A percentile compares a stretch with the other conserved stretches of the same genome.
phyloP scores from a whole-genome alignment of 75 land plant species.

The Cupressus sempervirens region DNA sequence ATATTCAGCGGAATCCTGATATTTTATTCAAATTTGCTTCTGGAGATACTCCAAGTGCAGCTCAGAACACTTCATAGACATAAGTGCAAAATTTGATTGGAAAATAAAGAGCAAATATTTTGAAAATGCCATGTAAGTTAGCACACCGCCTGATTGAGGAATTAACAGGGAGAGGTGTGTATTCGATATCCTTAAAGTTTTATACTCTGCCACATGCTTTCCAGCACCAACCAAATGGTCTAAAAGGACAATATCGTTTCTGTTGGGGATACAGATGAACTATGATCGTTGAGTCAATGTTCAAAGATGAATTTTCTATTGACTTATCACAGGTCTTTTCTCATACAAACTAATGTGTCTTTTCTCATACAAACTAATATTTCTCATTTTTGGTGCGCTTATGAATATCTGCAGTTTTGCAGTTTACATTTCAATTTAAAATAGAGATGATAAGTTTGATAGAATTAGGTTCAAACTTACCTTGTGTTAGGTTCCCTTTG shows the following conservation, averaged over 20 bases:
- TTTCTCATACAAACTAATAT: background rate
- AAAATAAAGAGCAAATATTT: background rate
- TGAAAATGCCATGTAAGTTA: background rate
- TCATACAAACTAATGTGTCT: background rate
- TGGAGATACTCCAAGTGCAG: conserved; percentile 14
- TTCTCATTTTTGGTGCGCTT: background rate
- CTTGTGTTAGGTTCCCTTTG: background rate
- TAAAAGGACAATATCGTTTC: background rate
- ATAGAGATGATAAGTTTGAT: background rate
- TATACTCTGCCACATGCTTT: background rate
- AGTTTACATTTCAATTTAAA: background rate
- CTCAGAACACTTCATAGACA: background rate
- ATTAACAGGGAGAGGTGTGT: background rate
- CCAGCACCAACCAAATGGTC: background rate
- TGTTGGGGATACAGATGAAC: background rate
- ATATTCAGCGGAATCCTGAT: conserved; percentile 43
- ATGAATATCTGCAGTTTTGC: background rate
- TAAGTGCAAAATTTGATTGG: no score
- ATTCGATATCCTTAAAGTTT: background rate
- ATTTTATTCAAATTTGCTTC: conserved; percentile 43
- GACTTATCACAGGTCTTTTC: background rate
- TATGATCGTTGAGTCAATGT: background rate
- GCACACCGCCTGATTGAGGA: background rate
- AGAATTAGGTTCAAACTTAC: background rate
- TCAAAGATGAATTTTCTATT: background rate